These are phyloP conservation scores for Deuterostichococcus epilithicus DNA, from an alignment of 139 green algal species.

Conservation along the genomic window DNA sequence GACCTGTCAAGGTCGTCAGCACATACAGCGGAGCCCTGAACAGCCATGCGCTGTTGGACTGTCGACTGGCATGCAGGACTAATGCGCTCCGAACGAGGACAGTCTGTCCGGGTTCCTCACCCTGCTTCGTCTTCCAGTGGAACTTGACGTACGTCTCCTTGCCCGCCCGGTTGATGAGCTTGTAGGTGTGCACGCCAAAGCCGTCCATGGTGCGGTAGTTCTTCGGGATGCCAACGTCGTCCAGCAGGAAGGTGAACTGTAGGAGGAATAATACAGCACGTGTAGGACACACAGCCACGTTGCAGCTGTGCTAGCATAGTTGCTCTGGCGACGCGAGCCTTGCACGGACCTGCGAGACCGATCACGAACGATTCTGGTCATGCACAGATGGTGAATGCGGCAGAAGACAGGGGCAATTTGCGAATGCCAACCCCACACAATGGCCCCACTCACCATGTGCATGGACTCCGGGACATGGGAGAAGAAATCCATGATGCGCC, in stretches of 20 bases:
- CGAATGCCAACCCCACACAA: not conserved
- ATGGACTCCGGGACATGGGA: conserved; percentile 85
- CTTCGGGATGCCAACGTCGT: conserved; percentile 86
- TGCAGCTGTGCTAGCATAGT: too few relatives aligned
- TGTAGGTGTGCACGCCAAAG: conserved; percentile 97
- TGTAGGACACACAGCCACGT: too few relatives aligned
- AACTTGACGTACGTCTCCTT: conserved; percentile 90
- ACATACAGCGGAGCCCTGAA: not conserved
- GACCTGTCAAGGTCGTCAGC: too few relatives aligned
- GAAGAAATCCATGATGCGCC: conserved; percentile 97
- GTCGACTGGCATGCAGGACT: too few relatives aligned
- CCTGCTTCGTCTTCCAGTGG: conserved; percentile 86
- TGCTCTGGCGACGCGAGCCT: too few relatives aligned
- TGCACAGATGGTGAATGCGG: too few relatives aligned
- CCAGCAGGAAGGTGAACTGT: conserved; percentile 89
- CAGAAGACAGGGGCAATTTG: too few relatives aligned
- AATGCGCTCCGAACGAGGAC: too few relatives aligned
- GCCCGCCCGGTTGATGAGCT: conserved; percentile 77
- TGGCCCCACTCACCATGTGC: conserved; percentile 73
- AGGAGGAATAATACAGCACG: not conserved
- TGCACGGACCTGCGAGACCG: too few relatives aligned
- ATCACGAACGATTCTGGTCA: too few relatives aligned
- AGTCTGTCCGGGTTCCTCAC: too few relatives aligned
- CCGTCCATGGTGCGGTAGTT: conserved; percentile 95
- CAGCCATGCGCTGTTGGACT: too few relatives aligned